A percentile compares a stretch with the other conserved stretches of the same genome.
Conservation (phyloP, 345 rosid genomes). For the Bruguiera parviflora region DNA sequence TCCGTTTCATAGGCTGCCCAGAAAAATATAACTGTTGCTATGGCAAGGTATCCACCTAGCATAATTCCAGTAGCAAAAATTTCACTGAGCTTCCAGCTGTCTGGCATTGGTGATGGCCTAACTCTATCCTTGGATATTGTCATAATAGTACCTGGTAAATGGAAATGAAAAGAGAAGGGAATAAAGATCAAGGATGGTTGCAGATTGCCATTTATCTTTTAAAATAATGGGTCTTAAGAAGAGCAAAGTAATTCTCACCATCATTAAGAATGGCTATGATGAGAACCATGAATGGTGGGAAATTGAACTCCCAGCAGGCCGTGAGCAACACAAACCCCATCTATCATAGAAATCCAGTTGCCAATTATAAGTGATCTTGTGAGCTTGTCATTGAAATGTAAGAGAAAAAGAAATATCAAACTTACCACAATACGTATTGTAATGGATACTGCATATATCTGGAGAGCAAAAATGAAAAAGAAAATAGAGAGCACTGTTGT, state of each 20-base stretch:
- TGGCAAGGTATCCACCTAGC: conserved; percentile 68
- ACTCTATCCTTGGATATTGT: conserved; percentile 93
- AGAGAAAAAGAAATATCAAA: neutral
- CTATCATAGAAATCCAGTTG: conserved; percentile 27
- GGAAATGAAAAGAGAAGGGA: neutral
- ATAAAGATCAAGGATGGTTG: neutral
- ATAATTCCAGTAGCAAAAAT: conserved; percentile 82
- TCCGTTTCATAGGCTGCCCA: conserved; percentile 55
- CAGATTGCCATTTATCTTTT: neutral
- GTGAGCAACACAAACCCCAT: conserved; percentile 73
- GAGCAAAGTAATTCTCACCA: conserved; percentile 26
- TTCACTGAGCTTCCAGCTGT: conserved; percentile 86
- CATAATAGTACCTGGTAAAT: conserved; percentile 65
- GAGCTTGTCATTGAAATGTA: neutral
- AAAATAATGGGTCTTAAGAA: neutral
- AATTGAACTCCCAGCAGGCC: conserved; percentile 61
- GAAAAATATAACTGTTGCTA: conserved; percentile 68
- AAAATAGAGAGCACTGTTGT: neutral
- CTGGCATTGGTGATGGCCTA: conserved; percentile 82
- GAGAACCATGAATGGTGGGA: conserved; percentile 85
- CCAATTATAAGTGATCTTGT: neutral
- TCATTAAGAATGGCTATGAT: conserved; percentile 81
- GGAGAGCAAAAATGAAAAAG: conserved; percentile 2
- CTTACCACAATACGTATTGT: conserved; percentile 83
- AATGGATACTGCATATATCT: conserved; percentile 81